phyloP scores from a whole-genome alignment of 495 filamentous ascomycete genomes.

The Neurospora intermedia region DNA sequence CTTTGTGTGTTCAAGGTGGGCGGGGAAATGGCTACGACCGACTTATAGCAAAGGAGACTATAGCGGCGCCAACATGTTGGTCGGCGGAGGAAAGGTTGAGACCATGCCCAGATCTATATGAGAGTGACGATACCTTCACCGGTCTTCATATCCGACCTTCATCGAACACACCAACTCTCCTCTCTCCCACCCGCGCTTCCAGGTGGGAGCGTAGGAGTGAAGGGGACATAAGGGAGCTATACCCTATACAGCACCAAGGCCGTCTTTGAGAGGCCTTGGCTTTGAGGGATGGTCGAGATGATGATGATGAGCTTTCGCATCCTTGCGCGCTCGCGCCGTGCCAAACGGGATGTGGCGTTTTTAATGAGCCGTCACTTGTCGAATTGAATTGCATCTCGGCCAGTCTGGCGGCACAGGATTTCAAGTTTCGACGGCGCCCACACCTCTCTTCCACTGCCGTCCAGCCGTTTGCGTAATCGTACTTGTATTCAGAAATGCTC shows the following conservation, averaged over 20 bases:
- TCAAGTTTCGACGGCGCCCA: conserved; percentile 1
- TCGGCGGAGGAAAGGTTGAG: neutral
- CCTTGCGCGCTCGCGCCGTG: conserved; percentile 15
- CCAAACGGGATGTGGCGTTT: conserved; percentile 12
- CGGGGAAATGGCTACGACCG: neutral
- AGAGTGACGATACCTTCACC: conserved; percentile 10
- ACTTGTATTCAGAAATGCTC: neutral
- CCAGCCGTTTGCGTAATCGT: neutral
- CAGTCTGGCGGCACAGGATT: conserved; percentile 5
- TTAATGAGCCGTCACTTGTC: conserved; percentile 3
- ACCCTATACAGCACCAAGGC: neutral
- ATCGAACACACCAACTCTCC: conserved; percentile 16
- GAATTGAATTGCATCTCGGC: neutral
- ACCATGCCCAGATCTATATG: neutral
- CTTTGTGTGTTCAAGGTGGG: neutral
- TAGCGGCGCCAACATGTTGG: neutral
- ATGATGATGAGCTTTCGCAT: conserved; percentile 13
- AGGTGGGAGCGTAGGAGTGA: neutral
- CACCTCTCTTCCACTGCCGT: neutral
- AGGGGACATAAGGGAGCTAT: neutral
- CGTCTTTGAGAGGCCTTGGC: neutral
- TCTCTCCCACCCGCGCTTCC: conserved; percentile 3
- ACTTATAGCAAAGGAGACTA: neutral
- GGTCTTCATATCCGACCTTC: conserved; percentile 15
- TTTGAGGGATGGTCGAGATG: neutral